Conservation (phyloP, 768 basidiomycete species). For the Lactarius vividus region DNA sequence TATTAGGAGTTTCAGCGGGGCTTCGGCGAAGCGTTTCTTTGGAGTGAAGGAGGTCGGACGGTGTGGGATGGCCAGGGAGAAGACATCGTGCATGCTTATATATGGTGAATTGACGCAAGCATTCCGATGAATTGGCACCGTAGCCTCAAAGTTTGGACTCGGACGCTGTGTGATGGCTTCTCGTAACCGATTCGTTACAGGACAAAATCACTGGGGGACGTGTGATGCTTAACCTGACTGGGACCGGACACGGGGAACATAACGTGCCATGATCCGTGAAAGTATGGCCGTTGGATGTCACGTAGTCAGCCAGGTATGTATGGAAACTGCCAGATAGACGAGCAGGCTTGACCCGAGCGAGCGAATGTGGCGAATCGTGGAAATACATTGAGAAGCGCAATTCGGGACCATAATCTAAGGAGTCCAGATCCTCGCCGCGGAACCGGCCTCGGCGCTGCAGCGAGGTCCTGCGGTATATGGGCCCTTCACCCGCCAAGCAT, state of each 20-base stretch:
- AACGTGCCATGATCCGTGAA: constrained; percentile 26
- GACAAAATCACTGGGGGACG: constrained; percentile 23
- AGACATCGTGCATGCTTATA: constrained; percentile 19
- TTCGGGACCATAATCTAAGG: constrained; percentile 14
- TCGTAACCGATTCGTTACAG: constrained; percentile 28
- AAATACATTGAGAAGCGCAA: constrained; percentile 12
- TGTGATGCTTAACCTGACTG: constrained; percentile 26
- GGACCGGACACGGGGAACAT: constrained; percentile 24
- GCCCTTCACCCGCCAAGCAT: constrained; percentile 3
- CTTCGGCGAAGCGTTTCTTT: constrained; percentile 3
- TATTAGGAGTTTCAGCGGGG: constrained; percentile 2
- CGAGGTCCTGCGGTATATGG: constrained; percentile 7
- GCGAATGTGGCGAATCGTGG: constrained; percentile 4
- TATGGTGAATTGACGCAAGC: constrained; percentile 12
- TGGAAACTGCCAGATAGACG: constrained; percentile 27
- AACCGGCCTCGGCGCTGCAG: constrained; percentile 26
- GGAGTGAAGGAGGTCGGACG: constrained; percentile 3
- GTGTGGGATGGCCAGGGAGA: constrained; percentile 14
- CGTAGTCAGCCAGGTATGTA: constrained; percentile 19
- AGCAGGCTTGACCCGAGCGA: constrained; percentile 20
- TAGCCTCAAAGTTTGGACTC: constrained; percentile 20
- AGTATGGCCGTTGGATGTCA: constrained; percentile 17
- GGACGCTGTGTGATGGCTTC: constrained; percentile 22
- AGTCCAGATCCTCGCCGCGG: constrained; percentile 25
- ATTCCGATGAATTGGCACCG: constrained; percentile 21